Evolutionary conservation across 2,329 filamentous ascomycete genomes (phyloP), one percentile per base, ranked within the genome.

Genomic region (Xylariaceae sp.): DNA sequence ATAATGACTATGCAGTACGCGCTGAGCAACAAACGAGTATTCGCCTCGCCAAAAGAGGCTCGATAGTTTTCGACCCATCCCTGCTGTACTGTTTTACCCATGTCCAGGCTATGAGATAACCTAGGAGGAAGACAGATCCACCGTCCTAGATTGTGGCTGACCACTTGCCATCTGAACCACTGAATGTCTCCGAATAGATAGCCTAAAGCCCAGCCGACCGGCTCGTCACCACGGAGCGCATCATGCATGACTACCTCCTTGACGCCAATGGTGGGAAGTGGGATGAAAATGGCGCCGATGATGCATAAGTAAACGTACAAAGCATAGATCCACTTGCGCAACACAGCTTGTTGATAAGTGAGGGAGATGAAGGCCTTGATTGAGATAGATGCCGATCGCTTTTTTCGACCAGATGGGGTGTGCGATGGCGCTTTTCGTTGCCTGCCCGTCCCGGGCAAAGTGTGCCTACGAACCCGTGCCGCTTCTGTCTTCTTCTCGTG

Each of bases 161-260:
- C 79, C 7, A 94, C 83, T 71, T 89, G 82, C 71, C 89, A 87
- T 21, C 92, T 83, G 64, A 97, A 86, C 68, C 79, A 81, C 0
- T 84, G 81, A 9, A 93, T 71, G 65, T 96, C 90, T 11, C 94
- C 93, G 60, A 98, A 84, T 2, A 97, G 77, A 73, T 99, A 99
- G 2, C 91, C 89, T 9, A 97, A 74, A 0, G 92, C 93, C 95
- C 95, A 99, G 2, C 94, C 91, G 40, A 99, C 85, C 0, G 95
- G 92, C 66, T 99, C 95, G 48, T 86, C 78, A 14, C 85, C 86
- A 29, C 82, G 69, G 1, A 99, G 79, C 12, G 92, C 92, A 60
- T 83, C 79, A 39, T 76, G 75, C 34, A 82, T 76, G 46, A 98
- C 85, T 64, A 91, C 89, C 2, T 79, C 78, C 51, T 92, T 85